Evolutionary conservation across 2,329 filamentous ascomycete genomes (phyloP).

Genomic region (Sclerotinia sclerotiorum): DNA sequence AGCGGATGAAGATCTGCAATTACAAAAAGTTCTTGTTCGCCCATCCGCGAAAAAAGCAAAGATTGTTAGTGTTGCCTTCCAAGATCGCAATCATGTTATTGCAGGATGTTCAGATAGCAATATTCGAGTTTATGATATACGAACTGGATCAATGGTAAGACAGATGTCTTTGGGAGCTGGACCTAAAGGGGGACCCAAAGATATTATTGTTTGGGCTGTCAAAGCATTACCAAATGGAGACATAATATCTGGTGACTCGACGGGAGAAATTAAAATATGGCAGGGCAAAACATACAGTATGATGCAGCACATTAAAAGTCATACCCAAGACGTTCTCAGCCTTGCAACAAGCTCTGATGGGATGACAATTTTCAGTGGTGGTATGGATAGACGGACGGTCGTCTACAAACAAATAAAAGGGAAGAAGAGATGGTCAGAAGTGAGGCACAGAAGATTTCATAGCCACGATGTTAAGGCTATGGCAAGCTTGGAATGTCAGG

Average conservation of each 20-base stretch:
- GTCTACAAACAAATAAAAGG: constrained; percentile 70
- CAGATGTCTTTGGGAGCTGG: constrained; percentile 86
- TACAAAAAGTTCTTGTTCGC: constrained; percentile 72
- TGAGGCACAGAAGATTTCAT: constrained; percentile 84
- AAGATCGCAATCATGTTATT: constrained; percentile 77
- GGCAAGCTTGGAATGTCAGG: constrained; percentile 81
- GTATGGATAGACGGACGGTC: constrained; percentile 86
- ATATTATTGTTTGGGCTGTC: constrained; percentile 90
- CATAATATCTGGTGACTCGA: constrained; percentile 92
- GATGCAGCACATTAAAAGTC: constrained; percentile 78
- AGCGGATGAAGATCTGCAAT: constrained; percentile 77
- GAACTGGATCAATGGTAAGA: constrained; percentile 71
- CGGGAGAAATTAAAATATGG: constrained; percentile 90
- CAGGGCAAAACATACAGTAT: constrained; percentile 90
- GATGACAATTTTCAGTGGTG: constrained; percentile 79
- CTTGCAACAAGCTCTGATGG: constrained; percentile 81
- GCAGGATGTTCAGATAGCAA: constrained; percentile 95
- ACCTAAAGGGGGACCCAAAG: constrained; percentile 71
- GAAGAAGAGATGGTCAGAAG: constrained; percentile 74
- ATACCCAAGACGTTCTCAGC: constrained; percentile 87
- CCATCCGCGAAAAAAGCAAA: constrained; percentile 81
- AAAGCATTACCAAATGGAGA: constrained; percentile 84
- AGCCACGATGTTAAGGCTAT: constrained; percentile 94
- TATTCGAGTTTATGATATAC: constrained; percentile 87
- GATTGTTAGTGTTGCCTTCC: constrained; percentile 88